Percentiles rank a stretch among this genome's conserved stretches.
Conservation (phyloP, 169 alveolate species). For the Eimeria acervulina region DNA sequence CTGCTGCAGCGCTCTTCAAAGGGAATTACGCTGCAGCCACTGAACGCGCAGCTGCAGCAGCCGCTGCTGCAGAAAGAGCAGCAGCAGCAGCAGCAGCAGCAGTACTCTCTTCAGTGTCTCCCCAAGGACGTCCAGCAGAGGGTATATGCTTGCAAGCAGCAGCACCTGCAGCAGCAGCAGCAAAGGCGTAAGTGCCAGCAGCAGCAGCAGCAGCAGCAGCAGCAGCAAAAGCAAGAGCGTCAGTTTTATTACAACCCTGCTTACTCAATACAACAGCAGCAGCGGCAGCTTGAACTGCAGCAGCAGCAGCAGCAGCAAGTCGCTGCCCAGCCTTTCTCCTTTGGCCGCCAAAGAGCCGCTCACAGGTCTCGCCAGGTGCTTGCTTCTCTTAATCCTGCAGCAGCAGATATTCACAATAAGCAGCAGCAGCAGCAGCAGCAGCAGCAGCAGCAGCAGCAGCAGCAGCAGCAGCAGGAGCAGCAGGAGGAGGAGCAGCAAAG, state of each 20-base stretch:
- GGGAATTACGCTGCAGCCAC: not conserved
- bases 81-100: not conserved
- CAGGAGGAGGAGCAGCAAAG: slow-evolving; percentile 4
- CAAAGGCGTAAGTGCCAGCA: not conserved
- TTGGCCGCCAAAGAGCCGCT: slow-evolving; percentile 22
- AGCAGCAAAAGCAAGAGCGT: not conserved
- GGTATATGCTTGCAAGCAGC: not conserved
- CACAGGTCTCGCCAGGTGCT: not conserved
- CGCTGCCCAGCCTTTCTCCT: not conserved
- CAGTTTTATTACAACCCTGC: not conserved
- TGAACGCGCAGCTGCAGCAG: not conserved
- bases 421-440: not conserved
- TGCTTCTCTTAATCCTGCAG: not conserved
- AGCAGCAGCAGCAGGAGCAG: not conserved
- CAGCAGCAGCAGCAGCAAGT: not conserved
- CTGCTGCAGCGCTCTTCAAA: not conserved
- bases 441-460: slow-evolving; percentile 6
- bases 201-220: slow-evolving; percentile 34
- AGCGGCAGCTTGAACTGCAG: slow-evolving; percentile 28
- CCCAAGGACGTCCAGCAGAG: not conserved
- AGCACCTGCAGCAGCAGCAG: slow-evolving; percentile 18
- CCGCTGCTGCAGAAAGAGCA: too few species aligned
- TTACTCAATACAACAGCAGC: not conserved
- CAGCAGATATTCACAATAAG: not conserved
- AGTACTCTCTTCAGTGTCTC: not conserved